Evolutionary conservation across 768 basidiomycete genomes (phyloP), one percentile per base, ranked within the genome.

Genomic region (Amanita pseudoporphyria): DNA sequence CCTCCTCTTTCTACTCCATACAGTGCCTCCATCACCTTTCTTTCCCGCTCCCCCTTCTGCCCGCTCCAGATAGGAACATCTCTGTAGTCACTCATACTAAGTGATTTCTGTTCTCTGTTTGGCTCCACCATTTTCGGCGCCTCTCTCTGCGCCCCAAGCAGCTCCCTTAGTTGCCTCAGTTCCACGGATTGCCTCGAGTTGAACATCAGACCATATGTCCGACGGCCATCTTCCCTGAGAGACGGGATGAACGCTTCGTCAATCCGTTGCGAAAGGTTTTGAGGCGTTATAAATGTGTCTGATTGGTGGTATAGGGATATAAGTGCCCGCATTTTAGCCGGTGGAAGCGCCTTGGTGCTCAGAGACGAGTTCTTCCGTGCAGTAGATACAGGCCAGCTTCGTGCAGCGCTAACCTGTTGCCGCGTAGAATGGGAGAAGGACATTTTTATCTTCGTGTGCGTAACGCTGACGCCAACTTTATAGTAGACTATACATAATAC

Each of bases 291-390:
- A 68, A 85, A 87, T 2, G 70, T 67, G 50, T 78, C 78, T 43
- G 81, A 67, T 66, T 87, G 78, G 69, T 91, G 87, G 68, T 89
- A 90, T 47, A 90, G 75, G 9, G 79, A 73, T 54, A 88, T 74
- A 54, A 89, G 79, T 3, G 84, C 81, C 52, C 84, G 82, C 69
- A 87, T 71, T 66, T 76, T 77, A 18, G 74, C 69, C 2, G 72
- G 70, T 2, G 82, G 71, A 3, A 83, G 72, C 6, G 28, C 14
- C 26, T 7, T 7, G 3, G 26, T 7, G 26, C 26, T 28, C 7
- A 7, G 7, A 28, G 26, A 7, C 26, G 26, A 28, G 26, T 7
- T 28, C 26, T 28, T 28, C 7, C 7, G 26, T 4, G 26, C 26
- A 28, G 26, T 28, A 7, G 26, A 28, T 7, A 28, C 26, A 28